Conservation (phyloP, 1,139 yeast genomes). For the Suhomyces maxii region DNA sequence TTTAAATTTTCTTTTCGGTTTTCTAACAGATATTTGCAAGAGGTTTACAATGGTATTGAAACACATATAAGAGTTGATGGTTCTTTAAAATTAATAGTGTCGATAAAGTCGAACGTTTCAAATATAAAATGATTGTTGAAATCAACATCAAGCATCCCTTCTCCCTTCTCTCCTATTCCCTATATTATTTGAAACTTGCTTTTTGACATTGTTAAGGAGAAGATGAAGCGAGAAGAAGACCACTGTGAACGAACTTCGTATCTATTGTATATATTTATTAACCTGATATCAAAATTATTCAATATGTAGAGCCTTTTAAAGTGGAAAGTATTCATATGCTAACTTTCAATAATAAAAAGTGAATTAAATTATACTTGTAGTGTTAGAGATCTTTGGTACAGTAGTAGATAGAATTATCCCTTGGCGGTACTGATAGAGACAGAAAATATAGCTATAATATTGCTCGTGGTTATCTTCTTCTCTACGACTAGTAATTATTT, state of each 20-base stretch:
- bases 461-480: too few species aligned
- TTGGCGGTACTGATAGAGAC: too few species aligned
- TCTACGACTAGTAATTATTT: too few species aligned
- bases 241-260: slow-evolving; percentile 2
- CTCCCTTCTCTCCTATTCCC: slow-evolving; percentile 3
- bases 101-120: slow-evolving; percentile 10
- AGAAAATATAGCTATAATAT: too few species aligned
- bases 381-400: too few species aligned
- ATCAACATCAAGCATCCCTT: slow-evolving; percentile 7
- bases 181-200: slow-evolving; percentile 8
- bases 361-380: too few species aligned
- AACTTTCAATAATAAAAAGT: too few species aligned
- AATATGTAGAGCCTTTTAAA: background rate
- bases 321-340: too few species aligned
- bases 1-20: slow-evolving; percentile 3
- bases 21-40: slow-evolving; percentile 2
- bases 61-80: slow-evolving; percentile 8
- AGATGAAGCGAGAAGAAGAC: slow-evolving; percentile 5
- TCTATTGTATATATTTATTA: slow-evolving; percentile 2
- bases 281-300: background rate
- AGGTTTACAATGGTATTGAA: background rate
- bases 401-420: too few species aligned
- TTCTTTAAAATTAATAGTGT: slow-evolving; percentile 11
- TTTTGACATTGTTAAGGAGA: slow-evolving; percentile 6
- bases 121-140: slow-evolving; percentile 10